Base-by-base conservation (phyloP, 768 basidiomycete genomes). In the Suillus placidus region DNA sequence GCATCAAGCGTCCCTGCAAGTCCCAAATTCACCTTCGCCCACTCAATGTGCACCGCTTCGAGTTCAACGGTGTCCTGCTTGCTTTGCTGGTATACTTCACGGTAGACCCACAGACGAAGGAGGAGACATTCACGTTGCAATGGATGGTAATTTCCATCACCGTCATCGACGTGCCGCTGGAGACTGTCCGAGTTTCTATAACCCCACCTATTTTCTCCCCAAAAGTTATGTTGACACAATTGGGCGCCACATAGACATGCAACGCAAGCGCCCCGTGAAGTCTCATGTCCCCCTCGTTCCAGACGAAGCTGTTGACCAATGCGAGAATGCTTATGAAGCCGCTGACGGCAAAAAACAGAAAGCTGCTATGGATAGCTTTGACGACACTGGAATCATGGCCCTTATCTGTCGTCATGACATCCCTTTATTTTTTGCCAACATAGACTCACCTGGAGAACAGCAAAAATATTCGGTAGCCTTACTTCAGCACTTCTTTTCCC, bases 81-180 rank as follows among this genome's bases (percentile, higher is more conserved):
- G 12, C 8, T 49, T 49, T 13, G 12, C 2, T n/a, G 47, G 47
- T 13, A 14, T 13, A 23, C 12, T 10, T 1, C 12, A 49, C 26
- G 47, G 47, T 26, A 49, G 47, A 14, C 23, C 47, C 23, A 49
- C 23, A 26, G 47, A 49, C 18, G 54, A 65, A 14, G 80, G 81
- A 0, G 76, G 73, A 1, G 79, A 82, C 60, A 69, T 82, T 6
- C 79, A 81, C 42, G 68, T 82, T 1, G 73, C 73, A 1, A 70
- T 71, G 0, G 80, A 82, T 69, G 78, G 79, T 0, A 81, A 80
- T 45, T 82, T 82, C 65, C 76, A 79, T 60, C 79, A 83, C 64
- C 67, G 74, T 0, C 81, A 84, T 61, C 62, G 71, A 2, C 16
- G 62, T 0, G 51, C 65, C 5, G 77, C 73, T 0, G 79, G 78